Conservation (phyloP, 306 rosid genomes). For the Casuarina equisetifolia region DNA sequence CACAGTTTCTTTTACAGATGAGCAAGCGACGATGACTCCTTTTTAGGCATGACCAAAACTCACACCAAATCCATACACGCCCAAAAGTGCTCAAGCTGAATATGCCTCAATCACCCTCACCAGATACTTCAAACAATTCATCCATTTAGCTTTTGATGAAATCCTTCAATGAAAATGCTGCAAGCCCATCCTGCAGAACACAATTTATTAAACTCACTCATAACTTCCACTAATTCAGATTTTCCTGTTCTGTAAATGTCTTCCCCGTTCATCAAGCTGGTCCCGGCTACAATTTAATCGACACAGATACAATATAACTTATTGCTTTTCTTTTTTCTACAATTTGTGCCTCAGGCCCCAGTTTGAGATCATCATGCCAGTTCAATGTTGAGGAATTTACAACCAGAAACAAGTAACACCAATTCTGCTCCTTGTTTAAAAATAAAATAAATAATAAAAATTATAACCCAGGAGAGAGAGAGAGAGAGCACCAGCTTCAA, state of each 20-base stretch:
- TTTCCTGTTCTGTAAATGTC: background rate
- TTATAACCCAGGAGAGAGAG: background rate
- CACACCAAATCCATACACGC: constrained; percentile 26
- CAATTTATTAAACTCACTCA: constrained; percentile 24
- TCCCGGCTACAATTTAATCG: background rate
- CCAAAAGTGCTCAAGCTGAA: constrained; percentile 31
- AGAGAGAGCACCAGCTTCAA: background rate
- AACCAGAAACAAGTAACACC: background rate
- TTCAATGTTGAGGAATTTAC: background rate
- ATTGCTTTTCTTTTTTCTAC: background rate
- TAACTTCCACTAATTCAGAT: background rate
- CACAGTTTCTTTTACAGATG: constrained; percentile 19
- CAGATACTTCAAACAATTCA: constrained; percentile 20
- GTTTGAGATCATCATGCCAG: background rate
- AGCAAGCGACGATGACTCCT: constrained; percentile 19
- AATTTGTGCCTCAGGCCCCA: background rate
- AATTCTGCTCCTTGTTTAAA: background rate
- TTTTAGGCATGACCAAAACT: constrained; percentile 29
- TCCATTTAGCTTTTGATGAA: constrained; percentile 62
- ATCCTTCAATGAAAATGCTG: constrained; percentile 66
- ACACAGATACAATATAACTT: background rate
- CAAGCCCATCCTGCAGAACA: constrained; percentile 61
- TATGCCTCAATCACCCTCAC: constrained; percentile 27
- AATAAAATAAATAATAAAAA: background rate
- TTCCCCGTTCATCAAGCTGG: background rate